Conservation (phyloP, 2,329 filamentous ascomycete genomes). For the Fusarium sp. region DNA sequence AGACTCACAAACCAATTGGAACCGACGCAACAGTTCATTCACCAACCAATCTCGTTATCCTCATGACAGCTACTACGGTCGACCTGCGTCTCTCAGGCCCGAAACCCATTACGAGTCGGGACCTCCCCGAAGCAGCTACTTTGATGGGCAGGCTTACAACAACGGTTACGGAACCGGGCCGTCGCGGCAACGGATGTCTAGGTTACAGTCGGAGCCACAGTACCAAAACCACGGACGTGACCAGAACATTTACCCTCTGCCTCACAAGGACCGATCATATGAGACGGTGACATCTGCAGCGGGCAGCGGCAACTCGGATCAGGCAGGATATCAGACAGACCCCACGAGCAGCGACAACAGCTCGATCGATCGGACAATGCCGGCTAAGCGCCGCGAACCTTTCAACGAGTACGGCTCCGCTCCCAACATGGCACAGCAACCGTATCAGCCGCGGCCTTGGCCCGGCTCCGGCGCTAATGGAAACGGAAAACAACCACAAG, state of each 20-base stretch:
- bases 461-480: conserved; percentile 48
- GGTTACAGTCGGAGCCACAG: conserved; percentile 59
- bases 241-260: conserved; percentile 60
- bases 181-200: conserved; percentile 46
- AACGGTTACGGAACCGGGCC: conserved; percentile 44
- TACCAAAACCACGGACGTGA: conserved; percentile 50
- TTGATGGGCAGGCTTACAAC: conserved; percentile 54
- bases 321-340: conserved; percentile 81
- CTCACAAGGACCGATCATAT: conserved; percentile 78
- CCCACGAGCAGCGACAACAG: conserved; percentile 90
- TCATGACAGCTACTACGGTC: conserved; percentile 62
- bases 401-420: conserved; percentile 71
- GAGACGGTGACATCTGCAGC: conserved; percentile 84
- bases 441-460: conserved; percentile 54
- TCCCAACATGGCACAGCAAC: conserved; percentile 54
- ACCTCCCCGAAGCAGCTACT: conserved; percentile 53
- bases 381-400: conserved; percentile 61
- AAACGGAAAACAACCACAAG: conserved; percentile 38
- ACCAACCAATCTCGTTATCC: conserved; percentile 57
- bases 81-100: conserved; percentile 52
- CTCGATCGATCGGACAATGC: conserved; percentile 78
- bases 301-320: conserved; percentile 76
- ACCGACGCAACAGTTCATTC: conserved; percentile 68
- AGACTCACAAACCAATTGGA: conserved; percentile 57
- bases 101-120: conserved; percentile 53